Conservation (phyloP, 2,329 filamentous ascomycete species). For the Westerdykella sp. region DNA sequence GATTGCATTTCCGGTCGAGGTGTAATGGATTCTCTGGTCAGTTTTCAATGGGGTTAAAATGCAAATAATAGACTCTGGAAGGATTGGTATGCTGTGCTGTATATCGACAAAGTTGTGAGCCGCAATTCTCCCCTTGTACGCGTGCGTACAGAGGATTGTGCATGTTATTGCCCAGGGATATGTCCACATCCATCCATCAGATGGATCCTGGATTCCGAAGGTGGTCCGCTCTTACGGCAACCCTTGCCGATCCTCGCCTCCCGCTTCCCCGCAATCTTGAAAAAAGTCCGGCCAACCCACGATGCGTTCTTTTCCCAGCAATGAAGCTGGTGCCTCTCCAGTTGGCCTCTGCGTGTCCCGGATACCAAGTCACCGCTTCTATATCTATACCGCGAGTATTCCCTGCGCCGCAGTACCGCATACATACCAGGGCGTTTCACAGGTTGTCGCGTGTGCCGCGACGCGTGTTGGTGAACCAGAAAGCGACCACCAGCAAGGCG, state of each 20-base stretch:
- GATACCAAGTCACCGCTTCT: conserved; percentile 10
- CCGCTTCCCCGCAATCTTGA: background rate
- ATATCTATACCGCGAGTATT: conserved; percentile 19
- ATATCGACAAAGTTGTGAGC: no score
- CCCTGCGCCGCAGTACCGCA: conserved; percentile 10
- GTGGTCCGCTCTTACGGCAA: no score
- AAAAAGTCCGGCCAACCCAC: conserved; percentile 18
- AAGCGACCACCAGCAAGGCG: conserved; percentile 7
- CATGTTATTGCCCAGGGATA: no score
- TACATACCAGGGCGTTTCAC: conserved; percentile 14
- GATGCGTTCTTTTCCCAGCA: conserved; percentile 10
- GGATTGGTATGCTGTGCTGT: no score
- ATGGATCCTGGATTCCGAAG: no score
- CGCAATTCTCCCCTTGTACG: no score
- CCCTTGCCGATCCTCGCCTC: no score
- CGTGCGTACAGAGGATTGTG: no score
- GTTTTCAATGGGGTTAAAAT: no score
- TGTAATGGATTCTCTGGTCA: no score
- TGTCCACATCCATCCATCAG: no score
- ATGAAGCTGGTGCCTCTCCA: conserved; percentile 21
- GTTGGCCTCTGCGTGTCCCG: conserved; percentile 24
- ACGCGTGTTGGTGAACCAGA: conserved; percentile 15
- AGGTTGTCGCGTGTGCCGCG: conserved; percentile 28
- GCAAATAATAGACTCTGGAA: no score
- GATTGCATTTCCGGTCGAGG: background rate